Evolutionary conservation across 768 basidiomycete species (phyloP).

Genomic region (Pleurotus platypus): DNA sequence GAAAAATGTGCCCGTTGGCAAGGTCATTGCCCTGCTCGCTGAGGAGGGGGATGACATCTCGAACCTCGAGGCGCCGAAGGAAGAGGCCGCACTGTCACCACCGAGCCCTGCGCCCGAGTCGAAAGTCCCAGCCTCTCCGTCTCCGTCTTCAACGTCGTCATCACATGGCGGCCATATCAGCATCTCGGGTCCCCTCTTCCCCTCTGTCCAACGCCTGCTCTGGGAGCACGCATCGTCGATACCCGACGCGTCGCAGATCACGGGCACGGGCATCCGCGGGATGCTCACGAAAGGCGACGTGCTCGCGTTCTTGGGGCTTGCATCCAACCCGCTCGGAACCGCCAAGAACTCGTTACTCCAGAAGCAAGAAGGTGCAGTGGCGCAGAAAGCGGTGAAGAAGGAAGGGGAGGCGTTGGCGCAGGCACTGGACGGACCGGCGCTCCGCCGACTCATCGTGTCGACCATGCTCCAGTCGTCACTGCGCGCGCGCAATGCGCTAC

Average conservation of each 20-base stretch:
- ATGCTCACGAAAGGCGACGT: conserved; percentile 98
- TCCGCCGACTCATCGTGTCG: conserved; percentile 64
- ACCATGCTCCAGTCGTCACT: conserved; percentile 53
- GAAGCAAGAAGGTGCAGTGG: conserved; percentile 24
- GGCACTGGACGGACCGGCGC: conserved; percentile 60
- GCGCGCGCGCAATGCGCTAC: conserved; percentile 40
- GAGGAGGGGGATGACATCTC: conserved; percentile 97
- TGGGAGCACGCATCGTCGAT: conserved; percentile 58
- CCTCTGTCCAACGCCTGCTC: conserved; percentile 83
- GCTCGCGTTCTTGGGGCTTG: conserved; percentile 79
- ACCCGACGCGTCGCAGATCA: conserved; percentile 54
- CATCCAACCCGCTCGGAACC: conserved; percentile 73
- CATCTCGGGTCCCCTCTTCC: conserved; percentile 77
- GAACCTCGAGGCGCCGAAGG: conserved; percentile 65
- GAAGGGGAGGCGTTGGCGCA: conserved; percentile 23
- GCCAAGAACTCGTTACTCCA: conserved; percentile 43
- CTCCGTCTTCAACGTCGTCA: conserved; percentile 16
- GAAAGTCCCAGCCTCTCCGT: conserved; percentile 23
- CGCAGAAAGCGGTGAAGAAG: conserved; percentile 27
- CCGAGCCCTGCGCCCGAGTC: conserved; percentile 17
- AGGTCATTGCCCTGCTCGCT: conserved; percentile 86
- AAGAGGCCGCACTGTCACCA: conserved; percentile 22
- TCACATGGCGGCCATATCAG: conserved; percentile 30
- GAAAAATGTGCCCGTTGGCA: conserved; percentile 84
- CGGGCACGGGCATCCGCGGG: conserved; percentile 86